phyloP scores from a whole-genome alignment of 1,284 basidiomycete genomes.

The Puccinia sorghi region DNA sequence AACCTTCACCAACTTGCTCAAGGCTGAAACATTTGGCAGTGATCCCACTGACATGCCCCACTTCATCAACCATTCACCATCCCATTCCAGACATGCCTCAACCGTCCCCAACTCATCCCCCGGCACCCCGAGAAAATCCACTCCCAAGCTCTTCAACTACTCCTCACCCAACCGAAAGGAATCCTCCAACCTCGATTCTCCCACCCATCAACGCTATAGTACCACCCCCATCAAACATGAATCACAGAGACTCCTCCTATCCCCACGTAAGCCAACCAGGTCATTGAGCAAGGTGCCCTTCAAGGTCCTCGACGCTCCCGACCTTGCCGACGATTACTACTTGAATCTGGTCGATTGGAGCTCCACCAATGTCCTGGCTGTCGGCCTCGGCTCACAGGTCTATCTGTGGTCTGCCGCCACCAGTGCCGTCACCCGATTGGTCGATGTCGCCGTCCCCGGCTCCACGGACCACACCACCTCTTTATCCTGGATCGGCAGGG shows the following conservation, averaged over 20 bases:
- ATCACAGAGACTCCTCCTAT: slow-evolving; percentile 78
- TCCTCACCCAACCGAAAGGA: slow-evolving; percentile 58
- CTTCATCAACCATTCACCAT: slow-evolving; percentile 29
- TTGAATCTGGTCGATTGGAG: slow-evolving; percentile 98
- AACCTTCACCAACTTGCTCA: slow-evolving; percentile 42
- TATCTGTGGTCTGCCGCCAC: slow-evolving; percentile 97
- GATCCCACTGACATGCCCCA: slow-evolving; percentile 30
- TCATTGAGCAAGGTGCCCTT: slow-evolving; percentile 93
- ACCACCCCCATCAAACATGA: slow-evolving; percentile 84
- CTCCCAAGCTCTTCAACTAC: slow-evolving; percentile 62
- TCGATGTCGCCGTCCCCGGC: slow-evolving; percentile 76
- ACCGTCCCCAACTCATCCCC: slow-evolving; percentile 35
- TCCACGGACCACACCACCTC: slow-evolving; percentile 14
- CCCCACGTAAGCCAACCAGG: slow-evolving; percentile 76
- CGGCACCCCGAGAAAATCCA: slow-evolving; percentile 52
- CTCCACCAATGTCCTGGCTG: slow-evolving; percentile 87
- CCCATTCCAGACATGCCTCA: slow-evolving; percentile 42
- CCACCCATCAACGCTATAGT: slow-evolving; percentile 79
- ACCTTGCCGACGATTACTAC: slow-evolving; percentile 96
- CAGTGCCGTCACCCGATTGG: slow-evolving; percentile 85
- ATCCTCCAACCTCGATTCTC: slow-evolving; percentile 60
- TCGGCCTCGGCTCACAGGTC: slow-evolving; percentile 86
- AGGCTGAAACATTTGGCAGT: slow-evolving; percentile 39
- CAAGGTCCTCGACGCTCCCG: slow-evolving; percentile 94
- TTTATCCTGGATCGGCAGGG: slow-evolving; percentile 65